Evolutionary conservation across 495 filamentous ascomycete species (phyloP).

Genomic region (Lepraria neglecta): DNA sequence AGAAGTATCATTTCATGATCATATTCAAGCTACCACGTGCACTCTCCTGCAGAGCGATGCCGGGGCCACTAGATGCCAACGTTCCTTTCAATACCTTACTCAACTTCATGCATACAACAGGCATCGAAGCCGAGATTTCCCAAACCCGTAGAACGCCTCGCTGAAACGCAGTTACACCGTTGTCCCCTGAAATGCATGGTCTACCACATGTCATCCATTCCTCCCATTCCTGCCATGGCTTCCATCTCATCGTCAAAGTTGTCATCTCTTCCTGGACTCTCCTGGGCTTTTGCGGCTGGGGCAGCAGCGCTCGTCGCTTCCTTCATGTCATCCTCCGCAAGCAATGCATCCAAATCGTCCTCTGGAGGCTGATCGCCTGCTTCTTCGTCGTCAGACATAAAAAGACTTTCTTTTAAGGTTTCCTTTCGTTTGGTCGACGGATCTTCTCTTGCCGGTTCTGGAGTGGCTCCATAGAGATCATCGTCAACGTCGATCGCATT

Average conservation of each 20-base stretch:
- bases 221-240: slow-evolving; percentile 63
- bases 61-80: too few species aligned
- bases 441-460: background rate
- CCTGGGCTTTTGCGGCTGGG: background rate
- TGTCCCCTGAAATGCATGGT: background rate
- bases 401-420: slow-evolving; percentile 25
- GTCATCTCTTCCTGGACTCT: slow-evolving; percentile 16
- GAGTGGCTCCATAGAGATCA: slow-evolving; percentile 15
- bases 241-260: slow-evolving; percentile 58
- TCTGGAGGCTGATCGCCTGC: slow-evolving; percentile 30
- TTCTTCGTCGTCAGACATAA: slow-evolving; percentile 25
- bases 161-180: background rate
- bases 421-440: background rate
- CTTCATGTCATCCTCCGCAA: slow-evolving; percentile 35
- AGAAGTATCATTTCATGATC: too few species aligned
- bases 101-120: background rate
- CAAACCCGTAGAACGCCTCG: slow-evolving; percentile 10
- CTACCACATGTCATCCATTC: slow-evolving; percentile 56
- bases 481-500: background rate
- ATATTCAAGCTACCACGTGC: too few species aligned
- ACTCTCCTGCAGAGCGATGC: too few species aligned
- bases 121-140: background rate
- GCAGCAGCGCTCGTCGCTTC: slow-evolving; percentile 1
- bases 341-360: slow-evolving; percentile 44
- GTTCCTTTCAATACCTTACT: too few species aligned